Base-by-base conservation (phyloP, 2,329 filamentous ascomycete species). In the Penicillium sp. region DNA sequence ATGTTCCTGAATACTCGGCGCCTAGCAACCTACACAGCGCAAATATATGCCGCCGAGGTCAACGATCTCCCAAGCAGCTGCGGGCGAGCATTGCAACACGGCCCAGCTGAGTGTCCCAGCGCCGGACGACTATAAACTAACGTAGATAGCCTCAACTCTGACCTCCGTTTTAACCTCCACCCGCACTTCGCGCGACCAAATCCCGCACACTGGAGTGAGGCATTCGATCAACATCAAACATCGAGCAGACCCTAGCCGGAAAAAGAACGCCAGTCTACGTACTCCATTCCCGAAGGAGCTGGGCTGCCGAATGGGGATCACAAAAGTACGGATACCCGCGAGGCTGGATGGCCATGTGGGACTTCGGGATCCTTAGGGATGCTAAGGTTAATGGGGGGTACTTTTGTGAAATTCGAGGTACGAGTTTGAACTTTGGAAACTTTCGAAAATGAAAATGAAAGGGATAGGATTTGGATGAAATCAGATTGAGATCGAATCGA, bases 341-440 rank as follows among this genome's bases (percentile, higher is more conserved):
- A 29, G 31, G 29, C 39, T 36, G n/a, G 29, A 43, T 32, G 38
- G 29, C 40, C 18, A 49, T 49, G 51, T 34, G 46, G 51, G 44
- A 32, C 4, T 8, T 50, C 21, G 52, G 47, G 24, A 14, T 54
- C 22, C 24, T 49, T 24, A 46, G 47, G 46, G 46, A 44, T 9
- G 13, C 24, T 34, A 36, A n/a, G 34, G 13, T n/a, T n/a, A 16
- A 21, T 42, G 44, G 43, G 18, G 24, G 9, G 18, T 34, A 42
- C 14, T 40, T 40, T 40, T 40, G 38, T 10, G 10, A n/a, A 5
- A 4, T 10, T 34, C 31, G 10, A n/a, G 13, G 5, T 27, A 27
- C 24, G 8, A 27, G 24, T 5, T 8, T 6, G 24, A 27, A 27
- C 3, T 27, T 27, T 27, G 24, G 24, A 27, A 8, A 27, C 2